phyloP scores from a whole-genome alignment of 1,284 basidiomycete species.

The Mycena sp. region DNA sequence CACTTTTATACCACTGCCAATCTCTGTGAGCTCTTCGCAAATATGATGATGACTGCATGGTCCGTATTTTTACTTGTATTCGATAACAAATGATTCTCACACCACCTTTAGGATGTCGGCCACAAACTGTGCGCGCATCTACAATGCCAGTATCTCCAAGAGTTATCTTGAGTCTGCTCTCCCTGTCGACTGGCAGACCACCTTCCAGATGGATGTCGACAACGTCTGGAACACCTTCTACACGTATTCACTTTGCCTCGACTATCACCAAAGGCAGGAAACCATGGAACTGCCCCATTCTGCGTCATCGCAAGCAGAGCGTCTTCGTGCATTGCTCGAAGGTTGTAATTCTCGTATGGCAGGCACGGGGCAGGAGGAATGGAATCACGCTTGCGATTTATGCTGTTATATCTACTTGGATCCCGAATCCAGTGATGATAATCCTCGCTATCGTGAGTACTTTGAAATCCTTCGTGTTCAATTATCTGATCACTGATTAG shows the following conservation, averaged over 20 bases:
- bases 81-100: not conserved
- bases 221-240: conserved; percentile 24
- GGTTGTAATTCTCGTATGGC: conserved; percentile 12
- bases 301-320: not conserved
- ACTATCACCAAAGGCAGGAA: not conserved
- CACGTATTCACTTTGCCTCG: conserved; percentile 9
- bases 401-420: conserved; percentile 14
- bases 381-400: conserved; percentile 15
- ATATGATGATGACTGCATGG: conserved; percentile 19
- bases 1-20: conserved; percentile 12
- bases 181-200: conserved; percentile 4
- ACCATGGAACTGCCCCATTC: not conserved
- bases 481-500: not conserved
- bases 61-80: not conserved
- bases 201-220: conserved; percentile 11
- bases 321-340: conserved; percentile 2
- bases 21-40: conserved; percentile 15
- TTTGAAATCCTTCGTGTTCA: not conserved
- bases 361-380: conserved; percentile 12
- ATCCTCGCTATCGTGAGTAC: not conserved
- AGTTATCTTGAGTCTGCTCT: not conserved
- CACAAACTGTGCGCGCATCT: conserved; percentile 25
- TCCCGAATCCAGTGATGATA: not conserved
- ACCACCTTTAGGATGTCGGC: conserved; percentile 24
- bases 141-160: conserved; percentile 20